Evolutionary conservation across 768 basidiomycete species (phyloP).

Genomic region (Ramaria sp.): DNA sequence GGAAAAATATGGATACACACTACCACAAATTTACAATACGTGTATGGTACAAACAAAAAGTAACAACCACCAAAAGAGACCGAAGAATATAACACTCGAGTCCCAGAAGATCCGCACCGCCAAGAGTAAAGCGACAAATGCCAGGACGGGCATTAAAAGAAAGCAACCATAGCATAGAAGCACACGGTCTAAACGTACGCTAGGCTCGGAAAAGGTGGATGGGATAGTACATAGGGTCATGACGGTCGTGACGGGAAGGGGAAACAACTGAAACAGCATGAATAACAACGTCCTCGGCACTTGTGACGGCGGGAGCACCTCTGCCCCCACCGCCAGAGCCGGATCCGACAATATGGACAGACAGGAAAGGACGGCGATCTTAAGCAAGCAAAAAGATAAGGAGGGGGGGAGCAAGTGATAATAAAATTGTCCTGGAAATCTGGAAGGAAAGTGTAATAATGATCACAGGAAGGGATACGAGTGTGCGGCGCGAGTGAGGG

Average conservation of each 20-base stretch:
- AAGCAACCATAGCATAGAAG: background rate
- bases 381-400: background rate
- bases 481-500: background rate
- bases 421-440: background rate
- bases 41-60: slow-evolving; percentile 2
- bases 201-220: background rate
- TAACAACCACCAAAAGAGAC: background rate
- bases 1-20: background rate
- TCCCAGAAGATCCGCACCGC: slow-evolving; percentile 8
- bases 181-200: slow-evolving; percentile 1
- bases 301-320: background rate
- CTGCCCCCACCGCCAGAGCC: background rate
- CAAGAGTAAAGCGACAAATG: background rate
- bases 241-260: slow-evolving; percentile 1
- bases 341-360: background rate
- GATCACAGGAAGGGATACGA: background rate
- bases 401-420: background rate
- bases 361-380: background rate
- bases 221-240: slow-evolving; percentile 7
- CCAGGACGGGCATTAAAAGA: background rate
- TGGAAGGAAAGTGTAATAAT: background rate
- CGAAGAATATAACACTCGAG: background rate
- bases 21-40: background rate
- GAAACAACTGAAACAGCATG: background rate
- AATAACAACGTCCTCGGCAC: background rate